These are phyloP conservation scores for Diutina ranongensis DNA, from an alignment of 1,139 yeast species.

Conservation along the genomic window DNA sequence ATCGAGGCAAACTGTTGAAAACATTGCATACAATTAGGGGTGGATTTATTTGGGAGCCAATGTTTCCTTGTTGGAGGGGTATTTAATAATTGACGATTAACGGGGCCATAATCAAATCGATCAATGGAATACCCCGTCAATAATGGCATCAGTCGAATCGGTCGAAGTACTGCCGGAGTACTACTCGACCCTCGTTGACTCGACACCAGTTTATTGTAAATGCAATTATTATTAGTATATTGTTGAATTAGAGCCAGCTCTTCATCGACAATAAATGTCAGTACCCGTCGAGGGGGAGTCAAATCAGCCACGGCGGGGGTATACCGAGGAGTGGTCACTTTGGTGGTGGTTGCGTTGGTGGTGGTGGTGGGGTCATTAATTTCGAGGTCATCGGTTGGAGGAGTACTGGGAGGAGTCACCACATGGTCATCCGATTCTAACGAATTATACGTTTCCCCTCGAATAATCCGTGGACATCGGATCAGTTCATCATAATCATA, in stretches of 20 bases:
- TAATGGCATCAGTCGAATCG: constrained; percentile 2
- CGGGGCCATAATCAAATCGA: not conserved
- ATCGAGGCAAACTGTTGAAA: not conserved
- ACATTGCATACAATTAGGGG: constrained; percentile 2
- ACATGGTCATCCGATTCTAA: not conserved
- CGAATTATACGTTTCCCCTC: not conserved
- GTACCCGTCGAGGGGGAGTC: not conserved
- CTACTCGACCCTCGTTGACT: not conserved
- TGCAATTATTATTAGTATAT: constrained; percentile 4
- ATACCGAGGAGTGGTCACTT: not conserved
- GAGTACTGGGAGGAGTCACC: too few relatives aligned
- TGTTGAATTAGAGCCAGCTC: not conserved
- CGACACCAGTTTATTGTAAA: not conserved
- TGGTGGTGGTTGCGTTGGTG: not conserved
- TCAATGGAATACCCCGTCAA: not conserved
- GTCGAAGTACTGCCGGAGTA: constrained; percentile 3
- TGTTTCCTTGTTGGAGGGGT: not conserved
- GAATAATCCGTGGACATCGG: not conserved
- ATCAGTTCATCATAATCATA: constrained; percentile 5
- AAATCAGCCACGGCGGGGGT: constrained; percentile 2
- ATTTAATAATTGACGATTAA: not conserved
- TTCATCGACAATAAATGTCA: not conserved
- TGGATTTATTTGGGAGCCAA: constrained; percentile 1
- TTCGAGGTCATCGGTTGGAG: too few relatives aligned
- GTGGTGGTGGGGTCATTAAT: not conserved